phyloP scores from a whole-genome alignment of 805 yeast genomes.

The Nakazawaea ernobii region DNA sequence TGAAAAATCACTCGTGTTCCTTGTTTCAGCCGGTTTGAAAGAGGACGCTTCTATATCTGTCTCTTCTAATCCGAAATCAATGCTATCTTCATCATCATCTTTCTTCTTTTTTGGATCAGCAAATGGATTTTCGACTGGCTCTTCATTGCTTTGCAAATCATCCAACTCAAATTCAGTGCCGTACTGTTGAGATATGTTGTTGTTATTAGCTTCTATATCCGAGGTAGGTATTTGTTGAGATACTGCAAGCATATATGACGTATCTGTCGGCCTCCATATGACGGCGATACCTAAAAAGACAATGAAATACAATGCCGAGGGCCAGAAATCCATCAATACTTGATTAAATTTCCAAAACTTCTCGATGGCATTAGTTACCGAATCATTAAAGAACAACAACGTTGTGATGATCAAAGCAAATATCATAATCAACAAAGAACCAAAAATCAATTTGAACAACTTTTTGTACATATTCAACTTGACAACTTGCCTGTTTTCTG shows the following conservation, averaged over 20 bases:
- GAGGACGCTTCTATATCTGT: slow-evolving; percentile 13
- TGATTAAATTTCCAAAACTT: slow-evolving; percentile 89
- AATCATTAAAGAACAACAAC: slow-evolving; percentile 66
- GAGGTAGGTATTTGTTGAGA: slow-evolving; percentile 79
- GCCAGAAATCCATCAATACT: slow-evolving; percentile 91
- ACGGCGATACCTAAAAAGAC: slow-evolving; percentile 81
- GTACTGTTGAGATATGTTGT: slow-evolving; percentile 22
- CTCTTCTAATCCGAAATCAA: slow-evolving; percentile 25
- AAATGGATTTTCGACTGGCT: slow-evolving; percentile 31
- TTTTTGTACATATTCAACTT: slow-evolving; percentile 82
- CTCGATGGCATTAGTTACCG: slow-evolving; percentile 72
- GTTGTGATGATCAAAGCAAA: slow-evolving; percentile 68
- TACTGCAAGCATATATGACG: slow-evolving; percentile 90
- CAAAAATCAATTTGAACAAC: slow-evolving; percentile 68
- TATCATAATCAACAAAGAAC: slow-evolving; percentile 63
- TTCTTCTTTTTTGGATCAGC: slow-evolving; percentile 17
- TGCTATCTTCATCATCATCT: slow-evolving; percentile 13
- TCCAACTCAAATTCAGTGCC: slow-evolving; percentile 59
- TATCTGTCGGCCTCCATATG: slow-evolving; percentile 97
- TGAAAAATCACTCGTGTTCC: neutral
- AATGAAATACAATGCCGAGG: slow-evolving; percentile 77
- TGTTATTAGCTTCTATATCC: slow-evolving; percentile 38
- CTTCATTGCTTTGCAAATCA: slow-evolving; percentile 48
- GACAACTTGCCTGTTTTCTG: slow-evolving; percentile 84
- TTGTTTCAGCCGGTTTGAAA: neutral